phyloP scores from a whole-genome alignment of 2,329 filamentous ascomycete species.

The Lasiodiplodia citricola region DNA sequence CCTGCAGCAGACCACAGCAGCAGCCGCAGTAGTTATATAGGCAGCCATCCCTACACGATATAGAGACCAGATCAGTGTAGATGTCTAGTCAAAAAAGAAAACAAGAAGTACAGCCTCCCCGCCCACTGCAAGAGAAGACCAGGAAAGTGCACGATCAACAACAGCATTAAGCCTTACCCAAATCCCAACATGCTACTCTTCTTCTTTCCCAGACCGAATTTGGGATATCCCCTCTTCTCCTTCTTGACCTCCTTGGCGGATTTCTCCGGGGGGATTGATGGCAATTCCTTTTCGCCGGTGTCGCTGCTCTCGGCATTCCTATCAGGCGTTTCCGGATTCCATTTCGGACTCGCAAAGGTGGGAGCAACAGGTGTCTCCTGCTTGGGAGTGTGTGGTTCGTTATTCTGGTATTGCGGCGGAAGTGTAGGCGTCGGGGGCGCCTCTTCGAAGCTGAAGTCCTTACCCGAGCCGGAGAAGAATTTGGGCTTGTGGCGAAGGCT shows the following conservation, averaged over 20 bases:
- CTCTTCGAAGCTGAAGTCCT: slow-evolving; percentile 33
- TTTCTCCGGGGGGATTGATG: slow-evolving; percentile 26
- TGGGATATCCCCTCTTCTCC: slow-evolving; percentile 60
- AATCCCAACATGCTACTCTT: slow-evolving; percentile 48
- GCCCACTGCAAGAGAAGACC: background rate
- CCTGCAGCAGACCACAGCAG: background rate
- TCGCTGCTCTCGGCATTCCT: background rate
- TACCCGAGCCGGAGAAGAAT: slow-evolving; percentile 60
- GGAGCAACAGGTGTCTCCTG: background rate
- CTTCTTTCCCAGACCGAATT: slow-evolving; percentile 72
- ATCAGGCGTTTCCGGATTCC: slow-evolving; percentile 2
- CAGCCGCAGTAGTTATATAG: background rate
- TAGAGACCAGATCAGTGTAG: slow-evolving; percentile 11
- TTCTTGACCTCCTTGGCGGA: slow-evolving; percentile 54
- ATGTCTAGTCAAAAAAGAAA: slow-evolving; percentile 1
- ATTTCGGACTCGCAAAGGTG: slow-evolving; percentile 11
- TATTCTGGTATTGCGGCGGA: slow-evolving; percentile 21
- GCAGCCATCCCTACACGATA: background rate
- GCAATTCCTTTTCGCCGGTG: slow-evolving; percentile 26
- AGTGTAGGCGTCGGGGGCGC: slow-evolving; percentile 34
- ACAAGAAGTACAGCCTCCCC: background rate
- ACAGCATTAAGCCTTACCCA: slow-evolving; percentile 7
- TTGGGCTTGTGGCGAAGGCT: slow-evolving; percentile 80
- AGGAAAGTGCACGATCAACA: background rate
- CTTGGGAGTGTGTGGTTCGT: slow-evolving; percentile 12